These are phyloP conservation scores for Dothideomycetes sp. DNA, from an alignment of 2,329 filamentous ascomycete species.

Conservation along the genomic window DNA sequence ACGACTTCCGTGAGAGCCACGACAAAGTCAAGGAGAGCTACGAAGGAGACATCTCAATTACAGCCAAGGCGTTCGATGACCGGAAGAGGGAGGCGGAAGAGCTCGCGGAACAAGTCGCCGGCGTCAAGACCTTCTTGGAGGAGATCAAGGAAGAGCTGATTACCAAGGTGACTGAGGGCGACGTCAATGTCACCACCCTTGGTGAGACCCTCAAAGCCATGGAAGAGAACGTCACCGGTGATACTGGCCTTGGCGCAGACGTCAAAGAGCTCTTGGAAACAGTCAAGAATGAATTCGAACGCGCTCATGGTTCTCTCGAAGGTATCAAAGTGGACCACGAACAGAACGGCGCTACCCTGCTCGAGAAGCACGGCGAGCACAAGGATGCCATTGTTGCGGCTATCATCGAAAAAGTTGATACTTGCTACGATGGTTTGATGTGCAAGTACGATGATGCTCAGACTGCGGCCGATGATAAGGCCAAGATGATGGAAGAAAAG, in stretches of 20 bases:
- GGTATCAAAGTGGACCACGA: conserved; percentile 71
- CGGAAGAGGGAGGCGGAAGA: conserved; percentile 73
- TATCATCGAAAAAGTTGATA: conserved; percentile 51
- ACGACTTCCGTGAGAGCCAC: conserved; percentile 45
- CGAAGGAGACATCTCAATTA: conserved; percentile 61
- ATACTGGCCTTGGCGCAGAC: conserved; percentile 32
- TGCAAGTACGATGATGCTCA: conserved; percentile 84
- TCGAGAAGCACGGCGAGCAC: conserved; percentile 51
- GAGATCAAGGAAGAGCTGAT: conserved; percentile 70
- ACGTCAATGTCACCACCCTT: conserved; percentile 50
- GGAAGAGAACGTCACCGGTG: conserved; percentile 51
- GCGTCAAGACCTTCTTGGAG: conserved; percentile 66
- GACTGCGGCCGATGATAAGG: conserved; percentile 59
- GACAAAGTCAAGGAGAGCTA: conserved; percentile 63
- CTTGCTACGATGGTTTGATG: conserved; percentile 72
- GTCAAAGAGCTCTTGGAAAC: conserved; percentile 54
- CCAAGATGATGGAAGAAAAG: conserved; percentile 61
- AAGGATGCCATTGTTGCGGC: conserved; percentile 44
- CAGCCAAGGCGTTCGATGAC: conserved; percentile 69
- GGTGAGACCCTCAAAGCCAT: conserved; percentile 55
- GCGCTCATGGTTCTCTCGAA: conserved; percentile 67
- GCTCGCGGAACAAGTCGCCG: conserved; percentile 65
- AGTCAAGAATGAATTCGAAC: conserved; percentile 79
- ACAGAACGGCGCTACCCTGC: conserved; percentile 41
- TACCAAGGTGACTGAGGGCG: conserved; percentile 64